A percentile compares a stretch with the other conserved stretches of the same genome.
Conservation (phyloP, 306 rosid genomes). For the Cicer cuneatum region DNA sequence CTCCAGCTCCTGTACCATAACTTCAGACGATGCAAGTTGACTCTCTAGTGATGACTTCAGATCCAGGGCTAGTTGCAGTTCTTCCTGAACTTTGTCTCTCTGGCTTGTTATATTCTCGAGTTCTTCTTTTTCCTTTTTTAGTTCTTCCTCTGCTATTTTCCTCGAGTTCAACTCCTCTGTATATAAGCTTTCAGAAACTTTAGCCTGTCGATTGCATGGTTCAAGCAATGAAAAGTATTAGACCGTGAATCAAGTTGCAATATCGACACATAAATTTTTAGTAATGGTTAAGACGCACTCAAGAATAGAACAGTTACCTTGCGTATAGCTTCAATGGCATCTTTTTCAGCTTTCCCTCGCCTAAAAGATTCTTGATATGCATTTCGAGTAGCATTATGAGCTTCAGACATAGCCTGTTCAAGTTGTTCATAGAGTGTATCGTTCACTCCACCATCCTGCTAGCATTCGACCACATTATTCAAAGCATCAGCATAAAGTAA, state of each 20-base stretch:
- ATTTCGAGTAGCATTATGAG: slow-evolving; percentile 66
- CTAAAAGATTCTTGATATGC: slow-evolving; percentile 71
- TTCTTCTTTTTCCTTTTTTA: slow-evolving; percentile 60
- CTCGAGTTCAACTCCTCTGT: slow-evolving; percentile 61
- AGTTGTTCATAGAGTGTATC: slow-evolving; percentile 71
- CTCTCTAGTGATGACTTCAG: slow-evolving; percentile 69
- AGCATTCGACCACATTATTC: slow-evolving; percentile 41
- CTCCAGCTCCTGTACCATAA: slow-evolving; percentile 64
- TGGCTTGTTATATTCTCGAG: slow-evolving; percentile 57
- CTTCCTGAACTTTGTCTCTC: slow-evolving; percentile 62
- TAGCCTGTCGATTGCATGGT: slow-evolving; percentile 62
- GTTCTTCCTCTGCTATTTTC: slow-evolving; percentile 66
- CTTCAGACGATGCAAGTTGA: slow-evolving; percentile 69
- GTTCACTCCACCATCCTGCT: slow-evolving; percentile 75
- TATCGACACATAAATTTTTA: background rate
- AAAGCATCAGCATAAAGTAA: slow-evolving; percentile 27
- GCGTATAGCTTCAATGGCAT: slow-evolving; percentile 72
- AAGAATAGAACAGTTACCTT: slow-evolving; percentile 55
- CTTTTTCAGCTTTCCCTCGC: slow-evolving; percentile 84
- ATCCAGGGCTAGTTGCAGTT: slow-evolving; percentile 59
- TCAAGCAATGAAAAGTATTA: slow-evolving; percentile 31
- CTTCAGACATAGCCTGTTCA: slow-evolving; percentile 69
- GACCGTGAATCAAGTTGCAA: background rate
- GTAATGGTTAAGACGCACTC: slow-evolving; percentile 12
- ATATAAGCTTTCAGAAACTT: slow-evolving; percentile 66